Base-by-base conservation (phyloP, 257 asterid species). In the Gentiana dahurica region DNA sequence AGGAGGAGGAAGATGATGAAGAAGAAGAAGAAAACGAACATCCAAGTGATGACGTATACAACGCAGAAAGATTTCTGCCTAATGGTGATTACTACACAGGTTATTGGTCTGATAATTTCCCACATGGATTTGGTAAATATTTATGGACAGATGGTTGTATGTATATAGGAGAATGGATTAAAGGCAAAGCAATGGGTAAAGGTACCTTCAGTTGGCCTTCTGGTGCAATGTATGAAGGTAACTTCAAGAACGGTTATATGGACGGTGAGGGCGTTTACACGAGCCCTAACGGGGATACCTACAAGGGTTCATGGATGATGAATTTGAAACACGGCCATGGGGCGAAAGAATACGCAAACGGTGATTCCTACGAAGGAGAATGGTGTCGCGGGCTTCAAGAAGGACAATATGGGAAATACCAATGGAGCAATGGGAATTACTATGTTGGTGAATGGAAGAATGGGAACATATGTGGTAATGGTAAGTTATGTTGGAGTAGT, bases 81-180 rank as follows among this genome's bases (percentile, higher is more conserved):
- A 86, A 89, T 36, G 97, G 97, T 9, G 97, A 89, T 67, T 86
- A 89, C 47, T 89, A 89, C 74, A 63, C 84, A 0, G 97, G 97
- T 1, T 72, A 61, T 67, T 89, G 97, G 95, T 65, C 77, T 0
- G 90, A 89, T 37, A 82, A 65, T 62, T 75, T 84, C 61, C 97
- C 97, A 1, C 94, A 89, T 3, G 97, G 96, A 2, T 60, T 61
- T 3, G 97, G 97, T 0, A 89, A 86, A 60, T 89, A 89, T 58
- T 80, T 87, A 93, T 89, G 97, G 97, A 84, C 95, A 0, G 97
- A 86, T 48, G 97, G 97, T 0, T 89, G 97, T 32, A 80, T 80
- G 95, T 86, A 86, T 1, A 86, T 81, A 1, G 97, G 97, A 5
- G 94, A 89, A 32, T 89, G 97, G 97, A 75, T 71, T 12, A 61